Percentiles rank a stretch among this genome's conserved stretches.
Conservation (phyloP, 306 rosid species). For the Dalbergia cultrata region DNA sequence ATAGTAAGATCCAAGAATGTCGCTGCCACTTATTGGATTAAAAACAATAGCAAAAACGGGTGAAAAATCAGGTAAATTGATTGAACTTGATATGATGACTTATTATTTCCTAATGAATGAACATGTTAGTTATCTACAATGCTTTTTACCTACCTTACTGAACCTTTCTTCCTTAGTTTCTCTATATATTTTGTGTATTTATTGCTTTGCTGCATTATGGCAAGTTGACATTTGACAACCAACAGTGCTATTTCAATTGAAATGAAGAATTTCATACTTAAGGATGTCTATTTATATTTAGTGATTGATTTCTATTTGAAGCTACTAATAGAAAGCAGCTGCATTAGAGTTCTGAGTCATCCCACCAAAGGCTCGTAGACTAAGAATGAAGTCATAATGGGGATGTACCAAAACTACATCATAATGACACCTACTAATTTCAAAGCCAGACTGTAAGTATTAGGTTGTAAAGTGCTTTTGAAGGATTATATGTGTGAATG, state of each 20-base stretch:
- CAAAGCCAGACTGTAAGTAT: background rate
- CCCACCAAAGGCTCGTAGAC: conserved; percentile 67
- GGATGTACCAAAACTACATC: conserved; percentile 8
- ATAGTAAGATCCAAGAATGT: conserved; percentile 10
- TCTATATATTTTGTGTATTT: conserved; percentile 3
- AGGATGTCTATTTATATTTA: background rate
- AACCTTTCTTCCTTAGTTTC: conserved; percentile 18
- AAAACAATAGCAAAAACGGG: background rate
- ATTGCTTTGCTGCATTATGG: conserved; percentile 3
- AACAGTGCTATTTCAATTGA: no score
- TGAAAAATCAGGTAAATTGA: conserved; percentile 7
- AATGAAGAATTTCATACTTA: background rate
- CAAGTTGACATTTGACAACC: conserved; percentile 1
- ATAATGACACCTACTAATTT: conserved; percentile 9
- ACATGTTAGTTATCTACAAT: background rate
- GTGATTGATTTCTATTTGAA: background rate
- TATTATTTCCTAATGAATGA: conserved; percentile 18
- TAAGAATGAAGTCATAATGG: conserved; percentile 78
- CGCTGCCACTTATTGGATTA: conserved; percentile 9
- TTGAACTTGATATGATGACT: conserved; percentile 10
- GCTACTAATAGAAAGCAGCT: conserved; percentile 57
- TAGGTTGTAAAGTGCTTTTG: conserved; percentile 7
- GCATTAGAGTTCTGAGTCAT: conserved; percentile 78
- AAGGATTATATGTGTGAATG: conserved; percentile 8
- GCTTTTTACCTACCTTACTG: conserved; percentile 26